Evolutionary conservation across 1,139 yeast species (phyloP).

Genomic region (Sugiyamaella neomexicana): DNA sequence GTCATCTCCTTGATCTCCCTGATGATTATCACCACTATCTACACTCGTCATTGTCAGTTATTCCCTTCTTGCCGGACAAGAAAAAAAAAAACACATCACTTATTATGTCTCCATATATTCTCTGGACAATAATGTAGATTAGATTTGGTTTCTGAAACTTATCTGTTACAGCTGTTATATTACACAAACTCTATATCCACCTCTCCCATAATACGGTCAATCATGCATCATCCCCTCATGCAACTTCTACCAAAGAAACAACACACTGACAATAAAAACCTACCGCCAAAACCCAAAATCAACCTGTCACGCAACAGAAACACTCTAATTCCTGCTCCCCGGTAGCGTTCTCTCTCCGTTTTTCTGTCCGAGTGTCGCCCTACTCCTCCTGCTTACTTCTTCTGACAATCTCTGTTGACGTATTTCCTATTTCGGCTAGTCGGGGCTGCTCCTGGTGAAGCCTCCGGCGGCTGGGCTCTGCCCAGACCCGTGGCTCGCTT

Average conservation of each 20-base stretch:
- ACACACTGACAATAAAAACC: background rate
- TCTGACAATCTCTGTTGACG: background rate
- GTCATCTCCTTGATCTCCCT: too few species aligned
- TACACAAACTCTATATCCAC: too few species aligned
- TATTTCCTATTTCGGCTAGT: background rate
- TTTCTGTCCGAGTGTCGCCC: background rate
- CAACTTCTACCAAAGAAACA: background rate
- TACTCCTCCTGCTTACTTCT: background rate
- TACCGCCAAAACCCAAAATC: background rate
- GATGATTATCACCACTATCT: too few species aligned
- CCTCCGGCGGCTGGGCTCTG: conserved; percentile 12
- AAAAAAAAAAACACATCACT: too few species aligned
- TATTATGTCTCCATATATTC: too few species aligned
- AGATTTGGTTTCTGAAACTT: too few species aligned
- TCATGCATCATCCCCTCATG: background rate
- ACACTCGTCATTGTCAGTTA: too few species aligned
- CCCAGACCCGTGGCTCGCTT: conserved; percentile 9
- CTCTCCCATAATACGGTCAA: too few species aligned
- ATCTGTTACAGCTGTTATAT: too few species aligned
- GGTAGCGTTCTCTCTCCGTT: too few species aligned
- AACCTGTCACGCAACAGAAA: background rate
- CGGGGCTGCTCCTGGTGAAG: background rate
- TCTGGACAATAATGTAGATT: too few species aligned
- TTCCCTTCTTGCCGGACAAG: too few species aligned
- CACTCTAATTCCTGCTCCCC: background rate